phyloP scores from a whole-genome alignment of 805 yeast species.

The Metschnikowia gruessii region DNA sequence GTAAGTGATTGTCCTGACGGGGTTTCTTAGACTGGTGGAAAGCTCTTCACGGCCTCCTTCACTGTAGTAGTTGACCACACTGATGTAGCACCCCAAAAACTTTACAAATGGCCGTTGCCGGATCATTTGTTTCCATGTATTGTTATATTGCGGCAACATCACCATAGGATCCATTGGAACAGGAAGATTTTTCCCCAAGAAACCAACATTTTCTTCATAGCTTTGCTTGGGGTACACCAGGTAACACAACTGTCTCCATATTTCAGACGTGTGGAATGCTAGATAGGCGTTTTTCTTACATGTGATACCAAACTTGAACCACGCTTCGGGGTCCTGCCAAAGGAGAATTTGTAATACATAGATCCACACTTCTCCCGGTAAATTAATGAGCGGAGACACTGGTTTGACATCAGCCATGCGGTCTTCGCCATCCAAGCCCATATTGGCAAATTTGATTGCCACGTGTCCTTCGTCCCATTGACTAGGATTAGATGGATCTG shows the following conservation, averaged over 20 bases:
- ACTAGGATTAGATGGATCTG: conserved; percentile 22
- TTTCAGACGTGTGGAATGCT: conserved; percentile 50
- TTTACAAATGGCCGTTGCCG: conserved; percentile 71
- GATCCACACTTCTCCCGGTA: conserved; percentile 58
- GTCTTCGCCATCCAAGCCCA: conserved; percentile 18
- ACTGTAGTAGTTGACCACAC: conserved; percentile 78
- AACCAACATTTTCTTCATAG: conserved; percentile 49
- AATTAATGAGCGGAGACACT: conserved; percentile 36
- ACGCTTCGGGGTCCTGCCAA: conserved; percentile 52
- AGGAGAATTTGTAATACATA: conserved; percentile 49
- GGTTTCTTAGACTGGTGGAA: conserved; percentile 65
- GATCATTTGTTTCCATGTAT: conserved; percentile 50
- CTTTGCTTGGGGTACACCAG: conserved; percentile 52
- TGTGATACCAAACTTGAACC: conserved; percentile 59
- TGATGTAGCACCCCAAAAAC: conserved; percentile 79
- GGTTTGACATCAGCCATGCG: conserved; percentile 20
- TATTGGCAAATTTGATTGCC: conserved; percentile 27
- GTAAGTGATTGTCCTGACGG: conserved; percentile 81
- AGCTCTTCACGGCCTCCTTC: conserved; percentile 75
- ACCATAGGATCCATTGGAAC: conserved; percentile 32
- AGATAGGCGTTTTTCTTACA: conserved; percentile 56
- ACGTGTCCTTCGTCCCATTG: conserved; percentile 20
- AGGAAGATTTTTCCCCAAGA: conserved; percentile 28
- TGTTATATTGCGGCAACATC: conserved; percentile 29
- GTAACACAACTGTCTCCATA: conserved; percentile 51